Base-by-base conservation (phyloP, 148 eudicot genomes). In the Camellia lanceoleosa region DNA sequence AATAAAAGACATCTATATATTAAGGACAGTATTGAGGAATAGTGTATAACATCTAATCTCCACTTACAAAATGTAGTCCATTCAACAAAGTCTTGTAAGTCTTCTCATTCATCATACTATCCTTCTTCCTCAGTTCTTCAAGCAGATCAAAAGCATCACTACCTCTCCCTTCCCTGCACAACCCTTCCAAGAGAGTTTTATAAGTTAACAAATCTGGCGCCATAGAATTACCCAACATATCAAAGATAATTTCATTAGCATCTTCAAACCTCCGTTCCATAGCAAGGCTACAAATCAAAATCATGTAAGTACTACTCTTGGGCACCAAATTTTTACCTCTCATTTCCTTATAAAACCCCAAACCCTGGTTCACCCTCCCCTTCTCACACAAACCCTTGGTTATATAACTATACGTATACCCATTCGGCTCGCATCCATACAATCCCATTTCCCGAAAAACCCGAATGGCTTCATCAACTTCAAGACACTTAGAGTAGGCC, bases 401-500 rank as follows among this genome's bases (percentile, higher is more conserved):
- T 79, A 96, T 67, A 85, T 92, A 93, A 81, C 98, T 87, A 80
- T 88, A 96, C 3, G 87, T 92, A 80, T 83, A 93, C 20, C 63
- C 80, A 89, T 92, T 93, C 0, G 99, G 95, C 77, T 92, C 97
- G 47, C 95, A 91, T 0, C 90, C 92, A 77, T 93, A 96, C 84
- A 93, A 85, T 10, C 98, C 97, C 97, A 96, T 96, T 74, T 93
- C 99, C 0, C 85, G 84, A 72, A 96, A 93, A 61, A 94, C 91
- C 84, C 92, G 72, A 62, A 93, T 73, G 4, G 95, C 97, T 67
- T 90, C 93, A 60, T 96, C 99, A 15, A 93, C 75, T 49, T 89
- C 87, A 61, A 89, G 86, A 76, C 99, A 91, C 79, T 87, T 93
- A 0, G 92, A 84, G 78, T 89, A 89, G 3, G 99, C 98, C 81